Evolutionary conservation across 2,329 filamentous ascomycete species (phyloP).

Genomic region (Madurella mycetomatis): DNA sequence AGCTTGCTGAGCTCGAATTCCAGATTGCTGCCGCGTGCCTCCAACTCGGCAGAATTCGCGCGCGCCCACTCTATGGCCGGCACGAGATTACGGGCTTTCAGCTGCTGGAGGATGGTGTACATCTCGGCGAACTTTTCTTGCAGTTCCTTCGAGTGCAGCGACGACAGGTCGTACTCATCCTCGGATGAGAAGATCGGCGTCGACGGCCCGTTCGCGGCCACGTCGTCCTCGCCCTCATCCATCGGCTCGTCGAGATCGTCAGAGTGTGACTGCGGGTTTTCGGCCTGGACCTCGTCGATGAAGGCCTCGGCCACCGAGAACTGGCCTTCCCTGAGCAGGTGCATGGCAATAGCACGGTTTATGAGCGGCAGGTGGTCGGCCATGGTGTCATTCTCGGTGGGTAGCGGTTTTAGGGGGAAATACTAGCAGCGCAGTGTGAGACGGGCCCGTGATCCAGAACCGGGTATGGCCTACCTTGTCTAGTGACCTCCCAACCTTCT

Average conservation of each 20-base stretch:
- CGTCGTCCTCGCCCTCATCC: slow-evolving; percentile 26
- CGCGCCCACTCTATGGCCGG: slow-evolving; percentile 88
- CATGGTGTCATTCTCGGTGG: slow-evolving; percentile 76
- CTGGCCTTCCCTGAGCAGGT: slow-evolving; percentile 88
- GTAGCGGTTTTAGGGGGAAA: slow-evolving; percentile 56
- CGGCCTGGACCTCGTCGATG: slow-evolving; percentile 60
- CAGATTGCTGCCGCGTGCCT: slow-evolving; percentile 81
- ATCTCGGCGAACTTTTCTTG: slow-evolving; percentile 80
- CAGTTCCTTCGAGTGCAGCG: slow-evolving; percentile 62
- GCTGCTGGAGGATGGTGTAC: slow-evolving; percentile 80
- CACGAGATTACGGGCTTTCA: slow-evolving; percentile 68
- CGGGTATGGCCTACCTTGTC: slow-evolving; percentile 58
- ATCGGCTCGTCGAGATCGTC: slow-evolving; percentile 20
- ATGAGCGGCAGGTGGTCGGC: slow-evolving; percentile 71
- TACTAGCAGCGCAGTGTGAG: slow-evolving; percentile 27
- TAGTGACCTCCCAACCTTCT: slow-evolving; percentile 77
- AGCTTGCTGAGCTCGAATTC: slow-evolving; percentile 92
- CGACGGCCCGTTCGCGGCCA: slow-evolving; percentile 23
- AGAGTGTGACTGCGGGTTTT: slow-evolving; percentile 16
- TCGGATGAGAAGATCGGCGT: slow-evolving; percentile 16
- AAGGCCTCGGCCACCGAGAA: slow-evolving; percentile 86
- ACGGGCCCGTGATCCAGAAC: neutral
- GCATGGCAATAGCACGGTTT: slow-evolving; percentile 93
- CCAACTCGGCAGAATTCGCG: slow-evolving; percentile 64
- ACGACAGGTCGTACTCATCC: slow-evolving; percentile 47